Base-by-base conservation (phyloP, 768 basidiomycete species). In the Serpula lacrymans region DNA sequence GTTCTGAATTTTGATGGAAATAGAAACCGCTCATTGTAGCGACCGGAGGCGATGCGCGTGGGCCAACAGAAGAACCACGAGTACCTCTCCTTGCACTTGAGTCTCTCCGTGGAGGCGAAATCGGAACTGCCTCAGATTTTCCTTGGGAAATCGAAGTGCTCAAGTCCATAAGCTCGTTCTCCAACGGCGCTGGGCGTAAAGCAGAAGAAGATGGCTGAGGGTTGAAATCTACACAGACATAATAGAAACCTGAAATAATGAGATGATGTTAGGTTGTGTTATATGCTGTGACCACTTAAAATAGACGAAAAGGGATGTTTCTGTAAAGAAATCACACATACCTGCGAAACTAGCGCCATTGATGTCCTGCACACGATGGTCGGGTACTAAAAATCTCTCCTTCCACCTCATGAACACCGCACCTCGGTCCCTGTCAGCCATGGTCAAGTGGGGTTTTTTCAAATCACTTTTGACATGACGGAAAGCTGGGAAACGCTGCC, bases 341-440 rank as follows among this genome's bases (percentile, higher is more conserved):
- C 91, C 92, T 54, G 93, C 93, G 62, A 94, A 96, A 59, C 88
- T 91, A 16, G 93, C 93, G 31, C 93, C 93, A 53, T 81, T 90
- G 65, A 97, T 95, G 60, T 94, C 90, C 61, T 88, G 82, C 22
- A 95, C 88, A 44, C 83, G 79, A 65, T 94, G 89, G 61, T 94
- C 89, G 2, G 93, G 93, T n/a, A 97, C 88, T 39, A 98, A 70
- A 64, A 96, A 97, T 54, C 84, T 74, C 65, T 98, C 95, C 65
- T 98, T 98, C 87, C 92, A 94, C 46, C 95, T 74, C 85, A 98
- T 91, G 60, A 97, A 98, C 22, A 93, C 80, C 18, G 84, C 84
- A 1, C 84, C 84, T 35, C 84, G 76, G 53, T 86, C 82, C 29
- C 84, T 71, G 54, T 87, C 85, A 33, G 77, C 66, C 55, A 95